These are phyloP conservation scores for Globisporangium iwayamae DNA, from an alignment of 352 stramenopile genomes.

Conservation along the genomic window DNA sequence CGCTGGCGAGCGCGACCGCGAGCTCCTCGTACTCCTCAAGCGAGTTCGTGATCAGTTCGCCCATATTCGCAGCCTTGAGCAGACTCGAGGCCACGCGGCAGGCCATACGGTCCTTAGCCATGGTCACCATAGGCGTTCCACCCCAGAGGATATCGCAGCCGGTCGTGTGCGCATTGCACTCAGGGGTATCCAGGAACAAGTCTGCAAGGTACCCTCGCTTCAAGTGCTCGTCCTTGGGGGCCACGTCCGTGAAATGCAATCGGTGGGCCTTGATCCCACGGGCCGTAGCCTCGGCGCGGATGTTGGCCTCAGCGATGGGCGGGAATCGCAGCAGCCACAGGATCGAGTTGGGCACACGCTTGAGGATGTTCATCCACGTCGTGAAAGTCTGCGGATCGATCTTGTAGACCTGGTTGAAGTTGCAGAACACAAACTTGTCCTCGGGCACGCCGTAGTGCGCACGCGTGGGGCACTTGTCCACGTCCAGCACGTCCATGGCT, in stretches of 20 bases:
- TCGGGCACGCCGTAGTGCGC: constrained; percentile 88
- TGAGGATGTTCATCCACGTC: constrained; percentile 92
- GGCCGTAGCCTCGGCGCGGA: constrained; percentile 73
- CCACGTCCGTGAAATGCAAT: constrained; percentile 84
- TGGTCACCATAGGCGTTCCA: constrained; percentile 88
- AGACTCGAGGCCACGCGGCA: constrained; percentile 87
- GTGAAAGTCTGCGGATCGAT: constrained; percentile 90
- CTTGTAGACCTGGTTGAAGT: constrained; percentile 96
- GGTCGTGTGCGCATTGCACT: constrained; percentile 91
- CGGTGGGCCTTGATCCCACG: constrained; percentile 66
- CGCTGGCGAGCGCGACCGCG: constrained; percentile 83
- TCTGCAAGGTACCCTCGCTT: constrained; percentile 86
- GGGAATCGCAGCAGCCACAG: constrained; percentile 91
- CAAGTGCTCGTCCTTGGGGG: constrained; percentile 89
- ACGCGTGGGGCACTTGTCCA: constrained; percentile 70
- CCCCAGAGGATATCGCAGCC: constrained; percentile 92
- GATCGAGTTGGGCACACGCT: constrained; percentile 87
- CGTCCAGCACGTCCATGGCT: constrained; percentile 75
- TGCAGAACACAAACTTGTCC: constrained; percentile 93
- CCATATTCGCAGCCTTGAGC: constrained; percentile 72
- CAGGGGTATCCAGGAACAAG: constrained; percentile 90
- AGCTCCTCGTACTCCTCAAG: constrained; percentile 90
- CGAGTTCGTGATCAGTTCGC: constrained; percentile 70
- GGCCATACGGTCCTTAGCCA: constrained; percentile 89
- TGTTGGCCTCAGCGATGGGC: constrained; percentile 78